These are phyloP conservation scores for Selaginella moellendorffii DNA, from an alignment of 75 land plant species.

Conservation along the genomic window DNA sequence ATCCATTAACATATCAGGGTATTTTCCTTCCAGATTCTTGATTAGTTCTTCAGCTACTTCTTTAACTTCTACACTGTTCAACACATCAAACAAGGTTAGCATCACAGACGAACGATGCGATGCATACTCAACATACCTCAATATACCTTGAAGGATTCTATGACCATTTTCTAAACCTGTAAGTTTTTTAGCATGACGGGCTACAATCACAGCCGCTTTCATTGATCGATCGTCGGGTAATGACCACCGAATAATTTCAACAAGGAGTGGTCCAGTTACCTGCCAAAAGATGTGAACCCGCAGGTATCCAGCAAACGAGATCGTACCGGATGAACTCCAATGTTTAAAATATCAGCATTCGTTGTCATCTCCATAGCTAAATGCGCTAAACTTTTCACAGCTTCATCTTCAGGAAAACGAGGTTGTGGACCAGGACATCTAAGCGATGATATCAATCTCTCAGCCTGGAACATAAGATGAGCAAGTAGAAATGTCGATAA, in stretches of 20 bases:
- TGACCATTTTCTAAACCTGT: slow-evolving; percentile 15
- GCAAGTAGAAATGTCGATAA: background rate
- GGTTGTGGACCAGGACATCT: slow-evolving; percentile 18
- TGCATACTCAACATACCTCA: background rate
- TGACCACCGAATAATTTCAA: slow-evolving; percentile 25
- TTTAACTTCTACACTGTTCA: slow-evolving; percentile 22
- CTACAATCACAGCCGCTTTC: slow-evolving; percentile 15
- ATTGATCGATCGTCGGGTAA: slow-evolving; percentile 15
- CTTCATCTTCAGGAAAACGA: slow-evolving; percentile 17
- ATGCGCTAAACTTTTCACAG: slow-evolving; percentile 15
- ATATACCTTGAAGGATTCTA: slow-evolving; percentile 11
- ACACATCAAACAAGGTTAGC: background rate
- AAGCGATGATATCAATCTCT: slow-evolving; percentile 17
- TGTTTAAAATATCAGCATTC: slow-evolving; percentile 2
- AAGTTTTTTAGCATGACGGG: slow-evolving; percentile 13
- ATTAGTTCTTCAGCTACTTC: slow-evolving; percentile 19
- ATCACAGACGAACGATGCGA: background rate
- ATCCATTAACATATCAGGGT: slow-evolving; percentile 16
- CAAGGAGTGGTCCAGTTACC: slow-evolving; percentile 23
- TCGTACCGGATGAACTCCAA: background rate
- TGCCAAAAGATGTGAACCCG: background rate
- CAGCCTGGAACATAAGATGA: slow-evolving; percentile 12
- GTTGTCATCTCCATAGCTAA: slow-evolving; percentile 17
- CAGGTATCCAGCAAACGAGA: background rate
- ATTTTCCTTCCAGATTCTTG: slow-evolving; percentile 12